Conservation (phyloP, 192 early-diverging fungal species). For the Linnemannia hyalina region DNA sequence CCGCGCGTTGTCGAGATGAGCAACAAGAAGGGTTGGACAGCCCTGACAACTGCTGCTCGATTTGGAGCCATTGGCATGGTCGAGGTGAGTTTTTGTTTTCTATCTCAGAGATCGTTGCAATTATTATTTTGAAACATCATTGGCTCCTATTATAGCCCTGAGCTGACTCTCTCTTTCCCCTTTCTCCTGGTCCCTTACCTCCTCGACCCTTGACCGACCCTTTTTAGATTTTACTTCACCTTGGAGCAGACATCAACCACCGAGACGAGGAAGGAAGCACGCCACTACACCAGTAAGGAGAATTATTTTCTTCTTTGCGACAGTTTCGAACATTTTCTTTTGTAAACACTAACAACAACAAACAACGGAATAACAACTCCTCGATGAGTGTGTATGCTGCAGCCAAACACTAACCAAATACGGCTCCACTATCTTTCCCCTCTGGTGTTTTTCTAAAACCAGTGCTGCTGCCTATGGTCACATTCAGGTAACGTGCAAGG, state of each 20-base stretch:
- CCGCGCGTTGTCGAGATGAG: constrained; percentile 38
- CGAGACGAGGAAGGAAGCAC: constrained; percentile 52
- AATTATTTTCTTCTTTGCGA: neutral
- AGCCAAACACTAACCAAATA: neutral
- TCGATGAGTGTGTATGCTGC: neutral
- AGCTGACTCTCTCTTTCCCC: neutral
- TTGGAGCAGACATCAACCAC: constrained; percentile 50
- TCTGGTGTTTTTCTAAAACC: neutral
- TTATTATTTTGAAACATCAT: neutral
- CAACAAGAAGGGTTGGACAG: constrained; percentile 51
- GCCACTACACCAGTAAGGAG: constrained; percentile 47
- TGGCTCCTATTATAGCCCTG: neutral
- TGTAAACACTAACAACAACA: neutral
- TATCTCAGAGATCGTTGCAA: neutral
- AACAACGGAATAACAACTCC: neutral
- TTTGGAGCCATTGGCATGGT: constrained; percentile 41
- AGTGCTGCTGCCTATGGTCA: constrained; percentile 54
- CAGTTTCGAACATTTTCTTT: neutral
- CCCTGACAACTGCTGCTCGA: constrained; percentile 45
- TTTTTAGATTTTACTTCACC: constrained; percentile 43
- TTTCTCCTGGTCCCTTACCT: neutral
- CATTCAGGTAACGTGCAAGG: constrained; percentile 30
- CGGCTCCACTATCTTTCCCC: neutral
- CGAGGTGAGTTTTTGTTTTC: constrained; percentile 21
- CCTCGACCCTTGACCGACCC: neutral